These are phyloP conservation scores for Colletotrichum kahawae DNA, from an alignment of 2,329 filamentous ascomycete genomes.

Conservation along the genomic window DNA sequence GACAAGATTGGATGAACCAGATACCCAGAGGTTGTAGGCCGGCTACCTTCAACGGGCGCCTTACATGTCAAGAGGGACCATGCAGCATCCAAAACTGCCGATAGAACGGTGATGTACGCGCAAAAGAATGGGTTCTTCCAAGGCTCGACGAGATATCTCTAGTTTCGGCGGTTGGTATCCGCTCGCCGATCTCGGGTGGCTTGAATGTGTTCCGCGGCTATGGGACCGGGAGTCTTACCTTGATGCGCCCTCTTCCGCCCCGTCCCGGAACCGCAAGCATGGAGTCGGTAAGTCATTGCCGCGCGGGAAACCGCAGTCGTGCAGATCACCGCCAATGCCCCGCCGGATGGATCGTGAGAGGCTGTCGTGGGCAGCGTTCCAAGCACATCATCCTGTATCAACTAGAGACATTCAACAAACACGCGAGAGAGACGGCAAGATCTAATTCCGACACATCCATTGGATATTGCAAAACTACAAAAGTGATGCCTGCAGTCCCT, in stretches of 20 bases:
- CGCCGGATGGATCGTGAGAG: background rate
- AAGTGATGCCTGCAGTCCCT: constrained; percentile 14
- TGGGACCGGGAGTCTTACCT: background rate
- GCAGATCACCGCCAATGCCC: background rate
- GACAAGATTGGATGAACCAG: background rate
- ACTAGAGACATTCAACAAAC: background rate
- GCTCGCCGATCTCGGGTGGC: background rate
- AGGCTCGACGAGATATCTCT: background rate
- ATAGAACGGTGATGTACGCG: background rate
- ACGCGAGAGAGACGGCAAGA: background rate
- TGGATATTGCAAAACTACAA: constrained; percentile 20
- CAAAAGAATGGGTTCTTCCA: background rate
- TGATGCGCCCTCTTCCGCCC: background rate
- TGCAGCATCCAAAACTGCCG: background rate
- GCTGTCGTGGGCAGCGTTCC: no score
- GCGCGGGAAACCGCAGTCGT: background rate
- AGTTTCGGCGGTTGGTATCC: background rate
- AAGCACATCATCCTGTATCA: background rate
- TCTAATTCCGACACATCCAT: constrained; percentile 6
- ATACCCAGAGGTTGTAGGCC: background rate
- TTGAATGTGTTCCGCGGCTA: background rate
- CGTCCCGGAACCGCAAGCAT: background rate
- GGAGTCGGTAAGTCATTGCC: background rate
- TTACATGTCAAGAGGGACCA: background rate
- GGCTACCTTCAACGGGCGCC: background rate